A percentile compares a stretch with the other conserved stretches of the same genome.
Conservation (phyloP, 2,329 filamentous ascomycete species). For the Xylariaceae sp. region DNA sequence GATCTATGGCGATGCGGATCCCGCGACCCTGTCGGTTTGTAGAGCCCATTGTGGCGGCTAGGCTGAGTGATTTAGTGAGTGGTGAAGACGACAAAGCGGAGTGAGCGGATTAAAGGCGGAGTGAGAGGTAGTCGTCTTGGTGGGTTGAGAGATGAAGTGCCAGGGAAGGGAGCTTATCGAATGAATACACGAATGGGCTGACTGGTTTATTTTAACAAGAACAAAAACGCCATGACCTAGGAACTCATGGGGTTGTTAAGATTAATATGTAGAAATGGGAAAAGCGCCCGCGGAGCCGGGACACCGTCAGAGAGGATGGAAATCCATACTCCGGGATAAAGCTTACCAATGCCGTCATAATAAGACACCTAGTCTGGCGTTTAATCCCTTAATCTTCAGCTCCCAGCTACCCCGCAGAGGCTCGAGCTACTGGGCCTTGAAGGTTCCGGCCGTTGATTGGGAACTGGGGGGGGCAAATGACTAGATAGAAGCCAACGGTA, state of each 20-base stretch:
- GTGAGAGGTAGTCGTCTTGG: background rate
- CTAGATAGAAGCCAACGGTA: background rate
- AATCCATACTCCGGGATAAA: constrained; percentile 1
- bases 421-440: background rate
- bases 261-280: background rate
- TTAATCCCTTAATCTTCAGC: background rate
- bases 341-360: constrained; percentile 18
- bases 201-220: background rate
- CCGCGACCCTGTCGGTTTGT: constrained; percentile 44
- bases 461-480: background rate
- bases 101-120: background rate
- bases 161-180: background rate
- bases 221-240: too few relatives aligned
- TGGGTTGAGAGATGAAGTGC: background rate
- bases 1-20: constrained; percentile 71
- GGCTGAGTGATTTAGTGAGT: background rate
- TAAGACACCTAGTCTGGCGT: too few relatives aligned
- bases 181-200: background rate
- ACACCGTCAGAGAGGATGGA: constrained; percentile 9
- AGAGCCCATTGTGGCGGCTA: constrained; percentile 34
- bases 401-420: constrained; percentile 10
- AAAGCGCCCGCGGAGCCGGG: constrained; percentile 2
- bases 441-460: background rate
- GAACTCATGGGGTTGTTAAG: background rate
- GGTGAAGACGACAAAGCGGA: background rate